These are phyloP conservation scores for Trametes cubensis DNA, from an alignment of 768 basidiomycete species.

Conservation along the genomic window DNA sequence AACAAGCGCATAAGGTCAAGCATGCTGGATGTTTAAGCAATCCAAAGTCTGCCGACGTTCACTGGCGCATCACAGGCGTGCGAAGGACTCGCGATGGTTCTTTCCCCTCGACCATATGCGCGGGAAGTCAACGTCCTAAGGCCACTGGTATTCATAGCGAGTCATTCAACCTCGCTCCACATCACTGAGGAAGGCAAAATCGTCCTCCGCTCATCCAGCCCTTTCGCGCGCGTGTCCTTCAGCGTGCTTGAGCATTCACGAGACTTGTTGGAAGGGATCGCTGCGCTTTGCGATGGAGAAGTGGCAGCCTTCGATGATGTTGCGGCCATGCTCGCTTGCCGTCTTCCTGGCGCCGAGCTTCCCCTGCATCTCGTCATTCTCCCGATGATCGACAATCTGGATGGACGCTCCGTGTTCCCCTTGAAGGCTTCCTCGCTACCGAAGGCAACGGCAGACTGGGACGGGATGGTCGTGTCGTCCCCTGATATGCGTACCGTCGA, in stretches of 20 bases:
- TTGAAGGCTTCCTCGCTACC: slow-evolving; percentile 1
- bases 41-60: slow-evolving; percentile 2
- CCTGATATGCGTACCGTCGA: background rate
- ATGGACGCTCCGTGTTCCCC: slow-evolving; percentile 7
- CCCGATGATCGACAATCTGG: slow-evolving; percentile 14
- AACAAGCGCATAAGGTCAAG: background rate
- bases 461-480: slow-evolving; percentile 2
- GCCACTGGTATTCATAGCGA: slow-evolving; percentile 25
- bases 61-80: background rate
- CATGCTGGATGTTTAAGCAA: background rate
- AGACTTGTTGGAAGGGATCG: slow-evolving; percentile 5
- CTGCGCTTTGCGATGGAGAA: slow-evolving; percentile 1
- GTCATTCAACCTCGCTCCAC: slow-evolving; percentile 12
- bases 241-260: slow-evolving; percentile 15
- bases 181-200: slow-evolving; percentile 18
- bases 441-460: slow-evolving; percentile 2
- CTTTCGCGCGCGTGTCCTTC: slow-evolving; percentile 6
- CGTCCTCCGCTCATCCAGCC: slow-evolving; percentile 7
- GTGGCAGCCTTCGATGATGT: background rate
- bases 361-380: slow-evolving; percentile 15
- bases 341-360: background rate
- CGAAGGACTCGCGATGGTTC: slow-evolving; percentile 10
- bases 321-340: slow-evolving; percentile 7
- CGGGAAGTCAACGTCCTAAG: slow-evolving; percentile 13
- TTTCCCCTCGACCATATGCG: slow-evolving; percentile 19